Base-by-base conservation (phyloP, 208 protist species). In the Leishmania lainsoni region DNA sequence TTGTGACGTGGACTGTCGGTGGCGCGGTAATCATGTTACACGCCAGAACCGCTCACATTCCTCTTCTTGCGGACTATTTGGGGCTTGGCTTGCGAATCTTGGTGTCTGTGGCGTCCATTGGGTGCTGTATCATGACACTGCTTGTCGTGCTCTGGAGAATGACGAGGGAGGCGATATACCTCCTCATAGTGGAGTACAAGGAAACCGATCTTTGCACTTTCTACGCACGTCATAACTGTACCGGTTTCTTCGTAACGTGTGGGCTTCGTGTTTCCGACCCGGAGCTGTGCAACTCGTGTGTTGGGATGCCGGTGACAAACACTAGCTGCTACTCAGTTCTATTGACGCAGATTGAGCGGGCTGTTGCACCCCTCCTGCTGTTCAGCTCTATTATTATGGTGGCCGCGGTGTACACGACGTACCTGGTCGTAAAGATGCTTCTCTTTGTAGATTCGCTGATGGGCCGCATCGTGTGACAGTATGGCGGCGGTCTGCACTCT, bases 141-240 rank as follows among this genome's bases (percentile, higher is more conserved):
- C n/a, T 29, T 4, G 39, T 39, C 0, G 10, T 74, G 3, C 4
- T 39, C 8, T 39, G 45, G n/a, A 74, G 20, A 29, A 17, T 49
- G 70, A 52, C 39, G n/a, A 22, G 22, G 5, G 22, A 29, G 4
- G n/a, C 16, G 0, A 16, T 74, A 6, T 56, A 58, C 48, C 12
- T 20, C 20, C 26, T 35, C 6, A 63, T 78, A 59, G 42, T 22
- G 0, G 29, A 39, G 0, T 32, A 65, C 72, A 9, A 32, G 32
- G 8, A 2, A 10, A 22, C 16, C 20, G n/a, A 49, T 2, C 58
- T 82, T 5, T 82, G 79, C 51, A 0, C 58, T 51, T 82, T 82
- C 72, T 82, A 82, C 71, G 49, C 70, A 12, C 54, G 42, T 29
- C 70, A 82, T 65, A 42, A 9, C 10, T 82, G 79, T 39, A 70